Percentiles rank a stretch among this genome's conserved stretches.
Evolutionary conservation across 208 protist species (phyloP).

Genomic region (Phytomonas francai): DNA sequence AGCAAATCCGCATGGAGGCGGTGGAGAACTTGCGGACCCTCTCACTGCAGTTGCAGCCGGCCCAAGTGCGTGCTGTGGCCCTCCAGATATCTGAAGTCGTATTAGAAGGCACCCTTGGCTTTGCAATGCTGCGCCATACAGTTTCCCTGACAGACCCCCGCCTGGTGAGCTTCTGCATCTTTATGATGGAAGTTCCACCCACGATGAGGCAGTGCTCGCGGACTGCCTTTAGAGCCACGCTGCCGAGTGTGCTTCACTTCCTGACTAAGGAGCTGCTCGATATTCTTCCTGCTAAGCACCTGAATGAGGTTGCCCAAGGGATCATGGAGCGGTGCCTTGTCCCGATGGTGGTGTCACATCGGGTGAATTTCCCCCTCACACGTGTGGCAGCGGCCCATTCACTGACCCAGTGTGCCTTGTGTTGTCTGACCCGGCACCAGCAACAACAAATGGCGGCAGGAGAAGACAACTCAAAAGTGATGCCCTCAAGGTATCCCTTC

Average conservation of each 20-base stretch:
- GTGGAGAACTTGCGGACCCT: constrained; percentile 61
- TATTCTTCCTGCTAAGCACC: constrained; percentile 19
- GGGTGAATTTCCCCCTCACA: constrained; percentile 29
- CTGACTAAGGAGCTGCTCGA: constrained; percentile 52
- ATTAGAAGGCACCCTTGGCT: constrained; percentile 42
- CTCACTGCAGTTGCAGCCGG: constrained; percentile 45
- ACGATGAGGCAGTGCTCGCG: constrained; percentile 60
- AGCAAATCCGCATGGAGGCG: constrained; percentile 60
- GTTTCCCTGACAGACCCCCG: constrained; percentile 24
- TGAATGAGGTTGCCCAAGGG: constrained; percentile 20
- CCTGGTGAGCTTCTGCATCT: constrained; percentile 39
- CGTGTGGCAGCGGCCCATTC: constrained; percentile 8
- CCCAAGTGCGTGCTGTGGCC: constrained; percentile 29
- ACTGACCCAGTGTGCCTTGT: constrained; percentile 24
- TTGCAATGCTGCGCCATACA: constrained; percentile 22
- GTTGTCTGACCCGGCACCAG: constrained; percentile 16
- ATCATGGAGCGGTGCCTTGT: constrained; percentile 65
- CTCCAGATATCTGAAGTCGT: constrained; percentile 50
- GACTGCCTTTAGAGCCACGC: constrained; percentile 47
- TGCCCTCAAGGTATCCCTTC: neutral
- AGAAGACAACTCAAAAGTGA: neutral
- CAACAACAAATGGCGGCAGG: neutral
- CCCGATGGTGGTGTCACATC: constrained; percentile 54
- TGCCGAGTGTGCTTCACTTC: constrained; percentile 56
- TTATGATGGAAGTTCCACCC: constrained; percentile 41